Evolutionary conservation across 805 yeast species (phyloP).

Genomic region (Grigorovia humatica): DNA sequence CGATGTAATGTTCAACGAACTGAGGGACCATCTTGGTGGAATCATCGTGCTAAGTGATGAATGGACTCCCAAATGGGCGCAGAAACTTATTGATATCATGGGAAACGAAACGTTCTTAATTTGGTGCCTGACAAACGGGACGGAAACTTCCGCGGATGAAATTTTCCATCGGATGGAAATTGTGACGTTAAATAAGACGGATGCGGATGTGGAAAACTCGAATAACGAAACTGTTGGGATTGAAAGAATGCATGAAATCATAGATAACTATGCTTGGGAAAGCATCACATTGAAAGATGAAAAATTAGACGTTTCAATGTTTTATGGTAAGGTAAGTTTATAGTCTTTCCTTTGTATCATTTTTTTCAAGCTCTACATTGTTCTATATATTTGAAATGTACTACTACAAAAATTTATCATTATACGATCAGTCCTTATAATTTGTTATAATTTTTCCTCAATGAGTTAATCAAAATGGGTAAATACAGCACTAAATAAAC

Average conservation of each 20-base stretch:
- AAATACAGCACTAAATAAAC: not conserved
- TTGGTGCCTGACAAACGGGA: not conserved
- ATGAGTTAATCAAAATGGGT: not conserved
- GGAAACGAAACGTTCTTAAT: not conserved
- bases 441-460: not conserved
- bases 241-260: constrained; percentile 34
- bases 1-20: constrained; percentile 4
- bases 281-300: not conserved
- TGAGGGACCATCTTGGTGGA: not conserved
- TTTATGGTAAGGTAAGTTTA: not conserved
- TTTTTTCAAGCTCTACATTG: no score
- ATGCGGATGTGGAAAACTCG: not conserved
- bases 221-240: constrained; percentile 32
- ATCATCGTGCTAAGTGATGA: not conserved
- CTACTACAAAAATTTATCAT: no score
- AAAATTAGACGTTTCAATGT: not conserved
- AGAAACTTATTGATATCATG: not conserved
- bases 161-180: constrained; percentile 12
- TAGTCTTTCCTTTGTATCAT: no score
- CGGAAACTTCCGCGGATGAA: not conserved
- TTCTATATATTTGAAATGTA: no score
- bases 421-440: not conserved
- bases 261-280: constrained; percentile 42
- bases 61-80: not conserved
- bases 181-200: not conserved